Evolutionary conservation across 768 basidiomycete species (phyloP).

Genomic region (Boletus rex-veris): DNA sequence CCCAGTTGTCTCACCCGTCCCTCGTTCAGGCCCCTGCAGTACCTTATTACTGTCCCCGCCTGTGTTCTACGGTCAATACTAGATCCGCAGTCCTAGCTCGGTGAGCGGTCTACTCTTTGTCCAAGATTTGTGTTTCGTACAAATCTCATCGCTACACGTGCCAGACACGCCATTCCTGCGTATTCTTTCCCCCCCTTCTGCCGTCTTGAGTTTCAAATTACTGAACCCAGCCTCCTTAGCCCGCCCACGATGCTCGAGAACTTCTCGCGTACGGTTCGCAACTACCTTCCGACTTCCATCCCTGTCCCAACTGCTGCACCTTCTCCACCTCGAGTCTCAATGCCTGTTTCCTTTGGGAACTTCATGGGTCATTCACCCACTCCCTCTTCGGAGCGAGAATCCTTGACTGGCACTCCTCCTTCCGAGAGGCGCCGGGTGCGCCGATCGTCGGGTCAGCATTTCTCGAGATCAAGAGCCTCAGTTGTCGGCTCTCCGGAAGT

Average conservation of each 20-base stretch:
- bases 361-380: slow-evolving; percentile 32
- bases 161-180: not conserved
- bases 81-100: slow-evolving; percentile 32
- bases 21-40: slow-evolving; percentile 8
- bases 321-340: slow-evolving; percentile 48
- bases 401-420: slow-evolving; percentile 6
- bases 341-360: slow-evolving; percentile 46
- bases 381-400: slow-evolving; percentile 8
- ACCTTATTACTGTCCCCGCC: slow-evolving; percentile 14
- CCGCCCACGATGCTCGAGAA: slow-evolving; percentile 49
- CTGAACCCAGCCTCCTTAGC: slow-evolving; percentile 30
- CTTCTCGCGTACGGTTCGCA: slow-evolving; percentile 51
- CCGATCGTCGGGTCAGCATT: slow-evolving; percentile 10
- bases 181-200: not conserved
- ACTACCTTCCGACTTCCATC: slow-evolving; percentile 52
- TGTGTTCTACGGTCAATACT: slow-evolving; percentile 21
- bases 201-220: not conserved
- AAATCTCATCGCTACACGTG: slow-evolving; percentile 16
- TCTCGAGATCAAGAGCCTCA: slow-evolving; percentile 1
- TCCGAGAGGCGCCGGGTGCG: slow-evolving; percentile 8
- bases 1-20: slow-evolving; percentile 10
- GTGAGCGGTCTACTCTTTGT: slow-evolving; percentile 18
- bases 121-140: not conserved
- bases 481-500: slow-evolving; percentile 15
- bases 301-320: slow-evolving; percentile 46